Evolutionary conservation across 2,329 filamentous ascomycete species (phyloP).

Genomic region (Aspergillus costaricaensis): DNA sequence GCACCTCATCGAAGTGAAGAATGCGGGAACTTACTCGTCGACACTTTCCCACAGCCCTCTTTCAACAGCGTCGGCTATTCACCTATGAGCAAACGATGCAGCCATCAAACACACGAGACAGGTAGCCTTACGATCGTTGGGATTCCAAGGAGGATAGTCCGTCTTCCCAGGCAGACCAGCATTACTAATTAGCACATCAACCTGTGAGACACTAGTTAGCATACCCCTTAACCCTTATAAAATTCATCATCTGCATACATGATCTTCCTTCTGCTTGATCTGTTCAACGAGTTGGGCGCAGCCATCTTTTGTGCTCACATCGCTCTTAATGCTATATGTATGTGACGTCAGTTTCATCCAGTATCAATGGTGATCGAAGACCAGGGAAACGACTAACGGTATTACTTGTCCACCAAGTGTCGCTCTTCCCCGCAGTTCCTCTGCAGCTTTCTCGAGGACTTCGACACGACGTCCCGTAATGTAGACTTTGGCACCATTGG

Average conservation of each 20-base stretch:
- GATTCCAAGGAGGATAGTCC: neutral
- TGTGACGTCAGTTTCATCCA: neutral
- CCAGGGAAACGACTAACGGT: neutral
- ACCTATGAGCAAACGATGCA: neutral
- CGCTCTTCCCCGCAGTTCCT: neutral
- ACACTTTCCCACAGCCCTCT: neutral
- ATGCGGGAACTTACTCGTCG: neutral
- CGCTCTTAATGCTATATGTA: neutral
- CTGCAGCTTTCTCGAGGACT: too few species aligned
- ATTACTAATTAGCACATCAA: neutral
- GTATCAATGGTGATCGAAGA: neutral
- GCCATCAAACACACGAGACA: neutral
- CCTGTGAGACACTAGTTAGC: neutral
- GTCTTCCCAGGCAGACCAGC: neutral
- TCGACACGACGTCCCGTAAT: too few species aligned
- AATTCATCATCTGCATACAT: neutral
- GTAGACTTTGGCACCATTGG: too few species aligned
- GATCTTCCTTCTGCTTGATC: neutral
- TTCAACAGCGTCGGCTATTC: neutral
- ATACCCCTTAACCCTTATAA: neutral
- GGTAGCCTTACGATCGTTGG: neutral
- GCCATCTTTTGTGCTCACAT: neutral
- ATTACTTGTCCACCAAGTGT: neutral
- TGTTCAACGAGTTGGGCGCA: neutral
- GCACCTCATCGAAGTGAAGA: neutral